Base-by-base conservation (phyloP, 1,284 basidiomycete species). In the Boletus subluridellus region DNA sequence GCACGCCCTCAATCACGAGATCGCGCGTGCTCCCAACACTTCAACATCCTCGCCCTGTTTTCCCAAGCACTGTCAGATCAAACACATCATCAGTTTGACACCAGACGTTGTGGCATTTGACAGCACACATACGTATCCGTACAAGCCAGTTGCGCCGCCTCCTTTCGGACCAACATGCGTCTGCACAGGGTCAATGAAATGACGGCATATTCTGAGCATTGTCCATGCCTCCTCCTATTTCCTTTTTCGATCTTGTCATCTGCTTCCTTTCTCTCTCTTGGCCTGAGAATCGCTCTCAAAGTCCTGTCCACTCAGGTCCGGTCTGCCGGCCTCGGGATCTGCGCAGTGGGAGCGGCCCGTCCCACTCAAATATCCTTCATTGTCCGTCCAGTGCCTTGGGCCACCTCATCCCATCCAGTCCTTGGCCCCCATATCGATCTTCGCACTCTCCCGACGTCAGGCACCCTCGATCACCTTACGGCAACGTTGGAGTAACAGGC, bases 391-490 rank as follows among this genome's bases (percentile, higher is more conserved):
- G 6, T 8, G 7, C 42, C 32, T 37, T 51, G 49, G 63, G 49
- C 54, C 58, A 41, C 49, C 24, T 14, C 51, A 49, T 35, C 49
- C 37, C 39, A 32, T 50, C 47, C 35, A 34, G 35, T 24, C 10
- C 32, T 24, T 8, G 14, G n/a, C 51, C 48, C 17, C 55, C 49
- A 52, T 15, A 28, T 37, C 28, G 12, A 30, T 47, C 54, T 47
- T 38, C 41, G 41, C 49, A 52, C 37, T 37, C 15, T 47, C 54
- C 38, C 34, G 12, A 39, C 28, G 5, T 55, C 60, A 68, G 65
- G 67, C 55, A 69, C 64, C 15, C 42, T 47, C 0, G 2, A 37
- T 44, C 51, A 41, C 5, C 55, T 67, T 67, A 66, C 67, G 65
- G 51, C 53, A 67, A 32, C 34, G 30, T 50, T 48, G 47, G n/a